Percentiles rank a stretch among this genome's conserved stretches.
Evolutionary conservation across 768 basidiomycete genomes (phyloP).

Genomic region (Roridomyces roridus): DNA sequence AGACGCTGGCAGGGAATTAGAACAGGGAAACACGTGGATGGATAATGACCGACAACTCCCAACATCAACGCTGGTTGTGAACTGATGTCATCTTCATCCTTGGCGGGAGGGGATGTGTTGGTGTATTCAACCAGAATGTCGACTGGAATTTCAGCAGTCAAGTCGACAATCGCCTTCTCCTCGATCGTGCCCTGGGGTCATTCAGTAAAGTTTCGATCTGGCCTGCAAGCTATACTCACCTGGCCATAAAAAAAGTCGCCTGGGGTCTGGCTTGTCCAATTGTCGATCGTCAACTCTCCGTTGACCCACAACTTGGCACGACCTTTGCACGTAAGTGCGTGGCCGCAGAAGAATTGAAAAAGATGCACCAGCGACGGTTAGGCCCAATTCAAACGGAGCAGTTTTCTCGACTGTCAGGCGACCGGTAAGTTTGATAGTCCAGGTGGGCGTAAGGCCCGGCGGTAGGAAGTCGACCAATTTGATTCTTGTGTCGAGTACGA

Average conservation of each 20-base stretch:
- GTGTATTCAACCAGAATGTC: conserved; percentile 68
- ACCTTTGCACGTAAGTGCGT: conserved; percentile 34
- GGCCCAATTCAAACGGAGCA: conserved; percentile 61
- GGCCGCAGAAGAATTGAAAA: neutral
- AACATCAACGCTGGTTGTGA: conserved; percentile 74
- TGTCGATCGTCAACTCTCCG: conserved; percentile 66
- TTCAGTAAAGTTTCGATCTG: too few species aligned
- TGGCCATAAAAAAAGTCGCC: conserved; percentile 76
- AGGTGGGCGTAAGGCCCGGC: conserved; percentile 53
- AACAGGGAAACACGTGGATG: neutral
- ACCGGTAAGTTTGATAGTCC: conserved; percentile 65
- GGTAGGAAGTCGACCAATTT: conserved; percentile 74
- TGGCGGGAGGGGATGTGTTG: conserved; percentile 59
- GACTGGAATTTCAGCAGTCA: conserved; percentile 52
- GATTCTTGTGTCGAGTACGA: conserved; percentile 64
- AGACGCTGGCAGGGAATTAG: conserved; percentile 53
- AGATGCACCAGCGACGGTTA: conserved; percentile 64
- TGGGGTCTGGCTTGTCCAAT: conserved; percentile 71
- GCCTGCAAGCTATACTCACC: conserved; percentile 18
- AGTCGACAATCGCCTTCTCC: conserved; percentile 57
- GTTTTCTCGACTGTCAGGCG: conserved; percentile 55
- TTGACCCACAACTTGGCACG: conserved; percentile 70
- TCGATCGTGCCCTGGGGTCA: conserved; percentile 67
- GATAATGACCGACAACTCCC: conserved; percentile 56
- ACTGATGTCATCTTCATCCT: conserved; percentile 46